Conservation (phyloP, 495 filamentous ascomycete genomes). For the Margaritispora aquatica region DNA sequence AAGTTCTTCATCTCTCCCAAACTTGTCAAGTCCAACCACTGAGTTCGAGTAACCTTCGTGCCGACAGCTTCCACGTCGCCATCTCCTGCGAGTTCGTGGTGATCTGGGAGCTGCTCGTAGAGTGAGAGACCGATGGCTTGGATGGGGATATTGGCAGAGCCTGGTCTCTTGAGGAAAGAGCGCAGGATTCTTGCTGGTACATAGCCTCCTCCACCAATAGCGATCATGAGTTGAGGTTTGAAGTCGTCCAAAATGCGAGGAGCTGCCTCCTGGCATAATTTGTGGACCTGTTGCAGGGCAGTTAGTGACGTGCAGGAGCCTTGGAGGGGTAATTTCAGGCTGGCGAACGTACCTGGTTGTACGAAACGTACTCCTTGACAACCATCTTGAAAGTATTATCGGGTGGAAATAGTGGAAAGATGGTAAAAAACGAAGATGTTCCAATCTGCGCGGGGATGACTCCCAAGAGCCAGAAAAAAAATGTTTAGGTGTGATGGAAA, state of each 20-base stretch:
- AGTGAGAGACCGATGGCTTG: conserved; percentile 97
- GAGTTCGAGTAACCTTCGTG: conserved; percentile 92
- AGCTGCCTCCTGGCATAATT: conserved; percentile 84
- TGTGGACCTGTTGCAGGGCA: conserved; percentile 67
- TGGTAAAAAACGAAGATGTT: neutral
- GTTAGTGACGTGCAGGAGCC: conserved; percentile 23
- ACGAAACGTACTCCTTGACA: conserved; percentile 88
- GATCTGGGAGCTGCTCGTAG: conserved; percentile 74
- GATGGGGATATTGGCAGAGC: conserved; percentile 92
- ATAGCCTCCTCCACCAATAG: conserved; percentile 96
- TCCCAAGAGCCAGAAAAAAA: conserved; percentile 7
- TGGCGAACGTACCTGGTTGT: conserved; percentile 70
- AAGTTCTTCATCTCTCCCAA: conserved; percentile 83
- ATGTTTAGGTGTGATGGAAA: neutral
- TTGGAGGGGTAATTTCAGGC: conserved; percentile 2
- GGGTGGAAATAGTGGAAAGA: neutral
- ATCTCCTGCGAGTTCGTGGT: conserved; percentile 19
- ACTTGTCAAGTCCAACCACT: conserved; percentile 91
- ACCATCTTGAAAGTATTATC: conserved; percentile 51
- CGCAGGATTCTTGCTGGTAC: conserved; percentile 95
- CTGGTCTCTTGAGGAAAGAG: conserved; percentile 90
- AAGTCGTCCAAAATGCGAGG: conserved; percentile 74
- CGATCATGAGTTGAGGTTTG: conserved; percentile 93
- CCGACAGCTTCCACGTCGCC: conserved; percentile 64
- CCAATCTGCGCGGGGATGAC: conserved; percentile 4